These are phyloP conservation scores for Apiospora kogelbergensis DNA, from an alignment of 2,329 filamentous ascomycete species.

Conservation along the genomic window DNA sequence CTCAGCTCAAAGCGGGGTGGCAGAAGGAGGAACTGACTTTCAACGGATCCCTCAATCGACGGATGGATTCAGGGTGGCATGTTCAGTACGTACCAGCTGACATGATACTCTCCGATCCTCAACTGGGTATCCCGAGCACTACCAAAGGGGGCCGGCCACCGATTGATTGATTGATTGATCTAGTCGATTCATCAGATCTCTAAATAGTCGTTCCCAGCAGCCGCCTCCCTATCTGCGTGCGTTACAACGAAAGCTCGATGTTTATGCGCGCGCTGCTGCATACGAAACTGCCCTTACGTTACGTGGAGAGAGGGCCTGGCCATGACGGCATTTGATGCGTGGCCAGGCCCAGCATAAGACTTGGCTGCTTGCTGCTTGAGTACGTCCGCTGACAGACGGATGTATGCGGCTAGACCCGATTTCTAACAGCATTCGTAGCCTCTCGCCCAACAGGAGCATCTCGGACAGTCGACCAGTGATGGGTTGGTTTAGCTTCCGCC, in stretches of 20 bases:
- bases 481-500: not conserved
- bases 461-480: not conserved
- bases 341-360: not conserved
- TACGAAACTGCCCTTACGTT: not conserved
- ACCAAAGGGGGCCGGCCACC: too few species aligned
- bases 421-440: not conserved
- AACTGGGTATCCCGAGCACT: not conserved
- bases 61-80: not conserved
- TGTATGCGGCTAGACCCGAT: not conserved
- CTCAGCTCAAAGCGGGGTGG: not conserved
- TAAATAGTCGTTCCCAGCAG: not conserved
- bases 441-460: not conserved
- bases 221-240: not conserved
- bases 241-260: not conserved
- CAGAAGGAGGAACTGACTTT: not conserved
- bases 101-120: not conserved
- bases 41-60: not conserved
- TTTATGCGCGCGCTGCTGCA: not conserved
- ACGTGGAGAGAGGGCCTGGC: not conserved
- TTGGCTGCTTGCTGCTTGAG: too few species aligned
- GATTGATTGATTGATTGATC: not conserved
- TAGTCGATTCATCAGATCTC: not conserved
- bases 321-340: not conserved
- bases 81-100: not conserved
- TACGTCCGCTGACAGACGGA: not conserved